A percentile compares a stretch with the other conserved stretches of the same genome.
Evolutionary conservation across 2,329 filamentous ascomycete genomes (phyloP).

Genomic region (Aureobasidium leucospermi): DNA sequence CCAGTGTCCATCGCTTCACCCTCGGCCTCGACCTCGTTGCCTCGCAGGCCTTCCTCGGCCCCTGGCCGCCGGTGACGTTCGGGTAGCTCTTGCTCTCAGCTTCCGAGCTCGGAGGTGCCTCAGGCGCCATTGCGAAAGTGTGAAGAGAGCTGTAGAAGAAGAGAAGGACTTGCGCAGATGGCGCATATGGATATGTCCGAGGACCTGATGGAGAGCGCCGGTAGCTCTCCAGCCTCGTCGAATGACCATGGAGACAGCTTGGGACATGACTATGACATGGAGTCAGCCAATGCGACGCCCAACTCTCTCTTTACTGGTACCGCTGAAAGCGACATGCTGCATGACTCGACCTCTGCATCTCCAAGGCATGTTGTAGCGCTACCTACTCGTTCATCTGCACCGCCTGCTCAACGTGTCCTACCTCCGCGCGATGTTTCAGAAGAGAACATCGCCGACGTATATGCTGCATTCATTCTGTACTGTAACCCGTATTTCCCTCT

Average conservation of each 20-base stretch:
- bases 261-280: background rate
- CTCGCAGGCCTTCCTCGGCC: background rate
- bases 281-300: conserved; percentile 1
- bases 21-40: conserved; percentile 1
- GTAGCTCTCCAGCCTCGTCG: conserved; percentile 4
- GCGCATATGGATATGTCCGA: conserved; percentile 1
- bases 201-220: conserved; percentile 2
- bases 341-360: background rate
- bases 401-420: conserved; percentile 32
- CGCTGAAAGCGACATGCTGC: background rate
- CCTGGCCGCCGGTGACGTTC: background rate
- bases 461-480: conserved; percentile 77
- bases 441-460: conserved; percentile 71
- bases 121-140: background rate
- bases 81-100: background rate
- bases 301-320: conserved; percentile 5
- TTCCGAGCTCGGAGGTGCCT: background rate
- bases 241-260: background rate
- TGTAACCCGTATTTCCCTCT: conserved; percentile 76
- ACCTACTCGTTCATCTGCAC: background rate
- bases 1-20: background rate
- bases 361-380: background rate
- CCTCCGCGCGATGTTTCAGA: conserved; percentile 63
- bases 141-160: background rate
- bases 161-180: background rate